Base-by-base conservation (phyloP, 805 yeast genomes). In the Monosporozyma aerobia region DNA sequence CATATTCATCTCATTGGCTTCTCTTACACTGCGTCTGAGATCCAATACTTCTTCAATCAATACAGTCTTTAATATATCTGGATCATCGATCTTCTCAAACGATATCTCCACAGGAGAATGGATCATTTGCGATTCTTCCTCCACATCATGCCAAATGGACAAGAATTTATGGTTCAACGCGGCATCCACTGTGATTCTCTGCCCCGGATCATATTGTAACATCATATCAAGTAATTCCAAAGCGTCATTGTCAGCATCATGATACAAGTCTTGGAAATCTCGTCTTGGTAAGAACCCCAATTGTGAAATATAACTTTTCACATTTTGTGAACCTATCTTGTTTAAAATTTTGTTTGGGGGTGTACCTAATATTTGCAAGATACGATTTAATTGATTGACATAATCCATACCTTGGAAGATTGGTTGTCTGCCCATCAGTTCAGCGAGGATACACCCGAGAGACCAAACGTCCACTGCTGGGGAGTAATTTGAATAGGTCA, bases 391-490 rank as follows among this genome's bases (percentile, higher is more conserved):
- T 69, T 92, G 99, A 67, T 90, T 96, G 39, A 92, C 96, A 65
- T 92, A 92, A 72, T 94, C 98, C 65, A 85, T 86, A 3, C 99
- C 98, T 60, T 90, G 85, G 72, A 92, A 94, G 27, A 92, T 76
- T 1, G 99, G 96, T 59, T 80, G 80, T 0, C 97, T 90, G 2
- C 96, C 96, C n/a, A 94, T 71, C 56, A 92, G 76, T 66, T 92
- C 99, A 1, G 97, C 98, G 51, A 92, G 73, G 54, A 92, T 92
- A 71, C 99, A 94, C 1, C 99, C 99, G 22, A 90, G 95, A 0
- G 97, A 89, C 99, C 99, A 92, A 53, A 92, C 77, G 69, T 92
- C 99, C 54, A 94, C 90, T 30, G 98, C 97, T 71, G 88, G 89
- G 3, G 97, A 85, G 70, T 92, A 92, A 53, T 90, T 87, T 68